Evolutionary conservation across 768 basidiomycete genomes (phyloP), one percentile per base, ranked within the genome.

Genomic region (Xerocomus brunneocitrinus): DNA sequence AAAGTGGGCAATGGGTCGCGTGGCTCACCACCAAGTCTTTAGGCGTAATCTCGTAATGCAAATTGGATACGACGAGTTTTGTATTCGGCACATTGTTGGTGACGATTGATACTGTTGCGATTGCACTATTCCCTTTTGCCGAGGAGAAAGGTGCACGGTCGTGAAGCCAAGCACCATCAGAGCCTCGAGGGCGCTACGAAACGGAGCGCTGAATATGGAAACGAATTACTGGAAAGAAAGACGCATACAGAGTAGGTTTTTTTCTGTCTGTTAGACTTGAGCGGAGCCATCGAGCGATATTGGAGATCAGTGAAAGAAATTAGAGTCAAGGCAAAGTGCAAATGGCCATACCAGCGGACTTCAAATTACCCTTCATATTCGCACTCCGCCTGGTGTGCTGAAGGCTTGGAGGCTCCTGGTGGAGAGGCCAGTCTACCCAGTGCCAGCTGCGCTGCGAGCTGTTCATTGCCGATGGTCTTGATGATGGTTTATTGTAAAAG

Each of bases 41-140:
- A 64, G 88, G 81, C 51, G 86, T 89, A 40, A 97, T 82, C 63
- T 95, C 93, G 61, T 95, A 97, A 73, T 97, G 94, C 59, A 97
- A 63, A 68, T 92, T 92, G 63, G 89, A 83, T 60, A 95, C 87
- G 57, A 89, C 68, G 58, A 95, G 81, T 66, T 83, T 83, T 50
- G 79, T 71, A 58, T 76, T 78, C 3, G 73, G 62, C 13, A 72
- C 62, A 19, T 19, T 19, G 30, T 41, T 54, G 25, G 74, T 19
- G 66, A 58, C 19, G 62, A 14, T 8, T 16, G 43, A n/a, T 34
- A 35, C 53, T 28, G 60, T 51, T 24, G 62, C 40, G 53, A 62
- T 65, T 22, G 55, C 53, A 35, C 59, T 58, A 60, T 66, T 69
- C 48, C 60, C 59, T 16, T 60, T 62, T 44, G 55, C 60, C 46